These are phyloP conservation scores for Chamaecrista fasciculata DNA, from an alignment of 306 rosid genomes.

Conservation along the genomic window DNA sequence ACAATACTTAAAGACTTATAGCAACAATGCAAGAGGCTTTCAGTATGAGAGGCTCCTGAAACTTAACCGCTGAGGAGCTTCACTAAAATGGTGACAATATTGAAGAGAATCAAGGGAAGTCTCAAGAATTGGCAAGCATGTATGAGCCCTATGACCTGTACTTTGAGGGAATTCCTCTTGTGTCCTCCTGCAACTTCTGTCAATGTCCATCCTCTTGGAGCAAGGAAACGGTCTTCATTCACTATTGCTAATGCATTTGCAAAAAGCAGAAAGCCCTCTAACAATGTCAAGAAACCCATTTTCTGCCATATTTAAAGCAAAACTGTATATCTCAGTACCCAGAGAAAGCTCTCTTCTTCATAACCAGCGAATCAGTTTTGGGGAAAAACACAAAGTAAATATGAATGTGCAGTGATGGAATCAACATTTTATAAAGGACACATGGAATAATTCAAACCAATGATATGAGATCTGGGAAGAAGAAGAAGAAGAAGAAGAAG, in stretches of 20 bases:
- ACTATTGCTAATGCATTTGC: slow-evolving; percentile 70
- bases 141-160: slow-evolving; percentile 65
- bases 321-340: slow-evolving; percentile 15
- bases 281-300: slow-evolving; percentile 67
- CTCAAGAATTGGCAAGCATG: slow-evolving; percentile 69
- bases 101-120: slow-evolving; percentile 63
- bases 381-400: background rate
- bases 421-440: background rate
- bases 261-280: slow-evolving; percentile 63
- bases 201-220: slow-evolving; percentile 77
- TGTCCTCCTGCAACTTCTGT: slow-evolving; percentile 52
- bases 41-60: background rate
- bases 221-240: slow-evolving; percentile 82
- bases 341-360: background rate
- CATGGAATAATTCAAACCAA: background rate
- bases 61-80: slow-evolving; percentile 61
- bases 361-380: slow-evolving; percentile 1
- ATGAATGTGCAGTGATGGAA: background rate
- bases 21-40: too few relatives aligned
- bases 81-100: slow-evolving; percentile 38
- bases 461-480: background rate
- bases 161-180: slow-evolving; percentile 53
- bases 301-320: slow-evolving; percentile 24
- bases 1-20: background rate
- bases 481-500: background rate